Base-by-base conservation (phyloP, 1,139 yeast genomes). In the Saccharomyces hybrid region DNA sequence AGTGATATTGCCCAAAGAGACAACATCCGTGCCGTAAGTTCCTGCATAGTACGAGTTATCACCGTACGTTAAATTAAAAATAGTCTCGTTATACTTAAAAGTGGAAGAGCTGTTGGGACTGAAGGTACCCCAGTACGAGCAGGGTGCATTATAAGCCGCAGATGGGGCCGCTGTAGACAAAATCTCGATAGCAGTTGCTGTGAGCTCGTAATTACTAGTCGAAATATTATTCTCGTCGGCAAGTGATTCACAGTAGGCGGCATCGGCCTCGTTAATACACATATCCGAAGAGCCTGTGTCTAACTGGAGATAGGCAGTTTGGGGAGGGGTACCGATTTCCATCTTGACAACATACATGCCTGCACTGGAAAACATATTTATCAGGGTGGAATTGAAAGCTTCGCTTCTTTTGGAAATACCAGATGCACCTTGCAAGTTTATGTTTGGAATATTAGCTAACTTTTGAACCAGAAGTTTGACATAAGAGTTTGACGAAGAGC, bases 271-370 rank as follows among this genome's bases (percentile, higher is more conserved):
- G 19, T 62, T 60, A 14, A 84, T 81, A 91, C 88, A 84, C 57
- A 84, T 70, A 63, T 84, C 88, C 4, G 85, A 75, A 1, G 87
- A 82, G 0, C 88, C 89, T 9, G 88, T 84, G 62, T 84, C 89
- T 28, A 84, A 67, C 60, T 81, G 71, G 1, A 81, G 82, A 7
- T 73, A 72, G 29, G 84, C 76, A 7, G 73, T 66, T 60, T 81
- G 83, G 0, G 73, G 66, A 6, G 82, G 77, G 0, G 86, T 77
- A 2, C 93, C 91, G 19, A 85, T 61, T 29, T 29, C 14, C 32
- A 29, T 29, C 32, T 9, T 11, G 32, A 29, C 14, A 59, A 29
- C 32, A 9, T 29, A 29, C 14, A 11, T 11, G 11, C 32, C 32
- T 11, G n/a, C 5, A 28, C 11, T 28, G 3, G 31, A 3, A 21